Conservation (phyloP, 768 basidiomycete genomes). For the Suillus variegatus region DNA sequence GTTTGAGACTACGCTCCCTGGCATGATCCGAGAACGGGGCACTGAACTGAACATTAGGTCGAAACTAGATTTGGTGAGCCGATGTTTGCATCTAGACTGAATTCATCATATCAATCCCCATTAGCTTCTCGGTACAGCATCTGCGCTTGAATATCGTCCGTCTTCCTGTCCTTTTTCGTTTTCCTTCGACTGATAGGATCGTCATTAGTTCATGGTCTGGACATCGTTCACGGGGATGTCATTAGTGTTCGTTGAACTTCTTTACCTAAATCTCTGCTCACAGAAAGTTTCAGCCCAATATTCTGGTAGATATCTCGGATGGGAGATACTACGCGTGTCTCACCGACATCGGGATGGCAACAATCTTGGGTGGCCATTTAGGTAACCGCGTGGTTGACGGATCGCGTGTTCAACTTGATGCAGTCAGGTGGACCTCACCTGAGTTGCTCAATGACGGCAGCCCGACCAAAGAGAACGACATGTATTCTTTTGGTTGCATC, state of each 20-base stretch:
- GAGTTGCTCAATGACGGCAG: slow-evolving; percentile 35
- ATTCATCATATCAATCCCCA: background rate
- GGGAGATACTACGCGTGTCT: slow-evolving; percentile 37
- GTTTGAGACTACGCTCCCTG: slow-evolving; percentile 9
- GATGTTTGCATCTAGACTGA: background rate
- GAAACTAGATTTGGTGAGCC: slow-evolving; percentile 18
- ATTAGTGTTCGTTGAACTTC: background rate
- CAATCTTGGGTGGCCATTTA: slow-evolving; percentile 31
- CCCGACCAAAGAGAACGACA: slow-evolving; percentile 30
- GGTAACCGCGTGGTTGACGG: background rate
- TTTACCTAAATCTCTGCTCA: background rate
- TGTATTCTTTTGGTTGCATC: slow-evolving; percentile 37
- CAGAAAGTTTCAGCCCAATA: slow-evolving; percentile 36
- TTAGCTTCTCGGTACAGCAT: background rate
- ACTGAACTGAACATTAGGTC: slow-evolving; percentile 6
- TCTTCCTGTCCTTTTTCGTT: background rate
- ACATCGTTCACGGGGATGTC: slow-evolving; percentile 5
- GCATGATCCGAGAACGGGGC: slow-evolving; percentile 8
- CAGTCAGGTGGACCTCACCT: slow-evolving; percentile 44
- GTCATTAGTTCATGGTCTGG: background rate
- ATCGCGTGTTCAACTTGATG: slow-evolving; percentile 21
- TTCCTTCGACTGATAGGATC: background rate
- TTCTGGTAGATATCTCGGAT: slow-evolving; percentile 34
- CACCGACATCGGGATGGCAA: slow-evolving; percentile 45
- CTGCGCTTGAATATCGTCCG: slow-evolving; percentile 4